Conservation (phyloP, 1,139 yeast genomes). For the Kodamaea sp. region DNA sequence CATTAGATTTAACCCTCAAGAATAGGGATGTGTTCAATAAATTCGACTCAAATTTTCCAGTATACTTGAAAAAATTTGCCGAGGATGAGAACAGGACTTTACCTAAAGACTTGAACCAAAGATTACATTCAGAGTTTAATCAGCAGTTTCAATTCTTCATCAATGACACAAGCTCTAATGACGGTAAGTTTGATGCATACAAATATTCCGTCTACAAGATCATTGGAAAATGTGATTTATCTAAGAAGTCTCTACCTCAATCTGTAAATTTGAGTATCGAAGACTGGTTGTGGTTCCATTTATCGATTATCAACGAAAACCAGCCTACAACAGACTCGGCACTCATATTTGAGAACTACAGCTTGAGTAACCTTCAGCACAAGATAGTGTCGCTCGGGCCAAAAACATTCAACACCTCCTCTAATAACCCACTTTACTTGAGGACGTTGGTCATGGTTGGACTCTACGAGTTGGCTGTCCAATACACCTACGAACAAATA, state of each 20-base stretch:
- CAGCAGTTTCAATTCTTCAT: conserved; percentile 76
- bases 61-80: conserved; percentile 73
- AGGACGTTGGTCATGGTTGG: conserved; percentile 78
- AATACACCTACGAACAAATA: conserved; percentile 59
- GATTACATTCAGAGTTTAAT: conserved; percentile 78
- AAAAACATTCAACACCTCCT: conserved; percentile 63
- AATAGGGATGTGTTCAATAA: conserved; percentile 65
- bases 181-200: conserved; percentile 68
- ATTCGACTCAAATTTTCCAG: conserved; percentile 81
- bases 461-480: conserved; percentile 78
- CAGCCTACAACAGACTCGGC: conserved; percentile 35
- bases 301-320: conserved; percentile 69
- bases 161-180: conserved; percentile 38
- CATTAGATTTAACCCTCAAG: conserved; percentile 45
- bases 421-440: conserved; percentile 72
- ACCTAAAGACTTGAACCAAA: conserved; percentile 67
- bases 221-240: conserved; percentile 85
- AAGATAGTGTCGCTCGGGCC: conserved; percentile 74
- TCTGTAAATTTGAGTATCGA: conserved; percentile 77
- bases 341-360: conserved; percentile 70
- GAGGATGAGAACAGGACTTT: conserved; percentile 48
- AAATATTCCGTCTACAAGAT: conserved; percentile 89
- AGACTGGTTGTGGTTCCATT: conserved; percentile 97
- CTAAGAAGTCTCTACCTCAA: conserved; percentile 73
- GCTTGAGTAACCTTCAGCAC: conserved; percentile 72